Conservation (phyloP, 192 early-diverging fungal genomes). For the Rhizoclosmatium globosum region DNA sequence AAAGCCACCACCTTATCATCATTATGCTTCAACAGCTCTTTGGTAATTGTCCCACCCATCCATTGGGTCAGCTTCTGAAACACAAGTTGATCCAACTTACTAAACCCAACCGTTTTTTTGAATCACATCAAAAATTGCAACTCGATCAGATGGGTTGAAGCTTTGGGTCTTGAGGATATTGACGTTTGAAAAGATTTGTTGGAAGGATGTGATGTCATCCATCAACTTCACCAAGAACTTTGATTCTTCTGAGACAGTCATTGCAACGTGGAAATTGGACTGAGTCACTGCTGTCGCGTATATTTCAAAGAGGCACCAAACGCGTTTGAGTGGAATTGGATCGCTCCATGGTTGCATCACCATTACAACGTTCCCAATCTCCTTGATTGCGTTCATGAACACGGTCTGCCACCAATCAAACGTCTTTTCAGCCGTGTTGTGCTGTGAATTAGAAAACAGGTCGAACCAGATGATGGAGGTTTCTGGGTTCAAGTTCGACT, state of each 20-base stretch:
- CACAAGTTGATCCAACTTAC: not conserved
- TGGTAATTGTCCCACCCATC: not conserved
- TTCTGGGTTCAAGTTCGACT: not conserved
- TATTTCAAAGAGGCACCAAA: constrained; percentile 44
- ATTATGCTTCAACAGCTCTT: constrained; percentile 1
- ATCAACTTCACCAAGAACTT: no score
- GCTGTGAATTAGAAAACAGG: constrained; percentile 40
- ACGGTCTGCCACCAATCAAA: constrained; percentile 26
- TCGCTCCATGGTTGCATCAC: constrained; percentile 35
- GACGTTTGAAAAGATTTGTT: no score
- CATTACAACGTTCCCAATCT: constrained; percentile 35
- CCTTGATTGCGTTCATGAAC: constrained; percentile 39
- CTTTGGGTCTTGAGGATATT: no score
- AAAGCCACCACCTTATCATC: not conserved
- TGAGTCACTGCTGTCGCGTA: constrained; percentile 16
- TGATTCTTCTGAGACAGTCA: not conserved
- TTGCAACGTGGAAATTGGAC: constrained; percentile 33
- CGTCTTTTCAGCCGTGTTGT: not conserved
- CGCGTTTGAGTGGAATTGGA: constrained; percentile 21
- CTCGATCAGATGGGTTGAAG: not conserved
- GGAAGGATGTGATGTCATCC: no score
- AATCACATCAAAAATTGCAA: not conserved
- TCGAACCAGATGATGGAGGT: constrained; percentile 36
- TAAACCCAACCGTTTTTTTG: constrained; percentile 15
- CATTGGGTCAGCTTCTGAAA: not conserved